These are phyloP conservation scores for Calonectria hongkongensis DNA, from an alignment of 2,329 filamentous ascomycete genomes.

Conservation along the genomic window DNA sequence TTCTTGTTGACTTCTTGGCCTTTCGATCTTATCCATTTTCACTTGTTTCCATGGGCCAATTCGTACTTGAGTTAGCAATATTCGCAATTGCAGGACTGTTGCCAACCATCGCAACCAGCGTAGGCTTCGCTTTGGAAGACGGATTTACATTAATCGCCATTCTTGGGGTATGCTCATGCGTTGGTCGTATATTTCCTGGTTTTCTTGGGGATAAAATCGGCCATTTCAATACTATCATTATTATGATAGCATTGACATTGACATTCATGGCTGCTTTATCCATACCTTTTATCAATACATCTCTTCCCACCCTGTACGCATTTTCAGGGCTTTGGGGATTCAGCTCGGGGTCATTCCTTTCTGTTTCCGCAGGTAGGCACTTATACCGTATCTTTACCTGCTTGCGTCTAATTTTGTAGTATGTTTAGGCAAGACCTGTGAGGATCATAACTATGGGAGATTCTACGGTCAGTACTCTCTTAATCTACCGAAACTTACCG, in stretches of 20 bases:
- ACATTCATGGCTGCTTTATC: not conserved
- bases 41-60: not conserved
- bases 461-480: not conserved
- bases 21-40: not conserved
- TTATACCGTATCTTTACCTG: not conserved
- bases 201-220: not conserved
- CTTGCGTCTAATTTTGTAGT: not conserved
- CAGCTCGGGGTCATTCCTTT: not conserved
- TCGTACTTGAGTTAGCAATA: not conserved
- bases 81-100: not conserved
- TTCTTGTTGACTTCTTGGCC: not conserved
- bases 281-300: not conserved
- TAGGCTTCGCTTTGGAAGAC: not conserved
- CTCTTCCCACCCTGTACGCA: not conserved
- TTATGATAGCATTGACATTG: conserved; percentile 1
- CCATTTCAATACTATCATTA: not conserved
- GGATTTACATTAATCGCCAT: conserved; percentile 9
- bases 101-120: not conserved
- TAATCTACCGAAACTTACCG: not conserved
- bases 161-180: not conserved
- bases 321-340: conserved; percentile 8
- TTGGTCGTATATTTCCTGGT: not conserved
- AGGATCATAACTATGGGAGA: not conserved
- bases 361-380: not conserved
- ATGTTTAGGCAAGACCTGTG: not conserved